Conservation (phyloP, 2,329 filamentous ascomycete genomes). For the Trichoderma hamatum region DNA sequence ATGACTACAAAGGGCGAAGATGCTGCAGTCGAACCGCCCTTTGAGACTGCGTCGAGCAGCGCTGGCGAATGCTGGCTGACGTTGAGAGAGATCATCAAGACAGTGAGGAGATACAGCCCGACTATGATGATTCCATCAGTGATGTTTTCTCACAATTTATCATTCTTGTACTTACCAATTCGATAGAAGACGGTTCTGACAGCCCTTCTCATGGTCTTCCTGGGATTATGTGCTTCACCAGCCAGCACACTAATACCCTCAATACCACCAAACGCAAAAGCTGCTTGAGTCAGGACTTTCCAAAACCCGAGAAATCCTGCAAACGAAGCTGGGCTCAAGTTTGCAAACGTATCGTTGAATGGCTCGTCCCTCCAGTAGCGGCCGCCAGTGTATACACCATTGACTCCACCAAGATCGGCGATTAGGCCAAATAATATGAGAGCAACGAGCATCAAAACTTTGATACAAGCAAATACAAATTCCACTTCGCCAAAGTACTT, state of each 20-base stretch:
- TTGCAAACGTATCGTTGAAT: conserved; percentile 39
- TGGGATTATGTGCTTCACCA: conserved; percentile 51
- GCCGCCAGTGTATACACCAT: conserved; percentile 44
- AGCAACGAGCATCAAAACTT: conserved; percentile 47
- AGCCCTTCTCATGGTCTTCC: conserved; percentile 33
- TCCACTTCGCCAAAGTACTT: conserved; percentile 51
- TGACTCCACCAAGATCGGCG: conserved; percentile 43
- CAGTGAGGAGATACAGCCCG: conserved; percentile 27
- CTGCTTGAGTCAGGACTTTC: conserved; percentile 44
- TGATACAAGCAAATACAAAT: conserved; percentile 51
- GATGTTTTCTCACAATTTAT: rapidly evolving
- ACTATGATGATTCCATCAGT: not conserved
- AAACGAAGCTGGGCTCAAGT: conserved; percentile 37
- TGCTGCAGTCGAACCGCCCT: conserved; percentile 56
- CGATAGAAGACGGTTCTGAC: conserved; percentile 29
- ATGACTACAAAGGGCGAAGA: conserved; percentile 55
- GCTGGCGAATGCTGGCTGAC: conserved; percentile 27
- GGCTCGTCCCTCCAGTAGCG: conserved; percentile 45
- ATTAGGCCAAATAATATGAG: conserved; percentile 45
- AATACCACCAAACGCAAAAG: conserved; percentile 43
- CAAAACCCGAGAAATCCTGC: conserved; percentile 47
- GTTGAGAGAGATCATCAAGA: conserved; percentile 29
- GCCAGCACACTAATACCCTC: conserved; percentile 32
- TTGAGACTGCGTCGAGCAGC: conserved; percentile 47
- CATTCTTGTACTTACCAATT: conserved; percentile 16